Evolutionary conservation across 2,329 filamentous ascomycete species (phyloP).

Genomic region (Colletotrichum sp.): DNA sequence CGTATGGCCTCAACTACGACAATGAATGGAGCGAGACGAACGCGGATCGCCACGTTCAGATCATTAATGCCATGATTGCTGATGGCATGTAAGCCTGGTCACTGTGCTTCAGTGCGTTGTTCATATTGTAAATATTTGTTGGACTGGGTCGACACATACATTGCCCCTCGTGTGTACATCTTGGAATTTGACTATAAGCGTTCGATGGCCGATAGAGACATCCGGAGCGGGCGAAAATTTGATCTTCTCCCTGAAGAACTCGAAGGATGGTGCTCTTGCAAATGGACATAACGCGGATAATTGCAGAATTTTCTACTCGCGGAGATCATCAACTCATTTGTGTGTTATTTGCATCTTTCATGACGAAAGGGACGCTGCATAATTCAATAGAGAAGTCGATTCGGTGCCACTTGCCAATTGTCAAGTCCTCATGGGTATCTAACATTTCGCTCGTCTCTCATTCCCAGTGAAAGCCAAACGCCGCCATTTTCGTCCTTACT

Average conservation of each 20-base stretch:
- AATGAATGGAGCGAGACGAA: conserved; percentile 50
- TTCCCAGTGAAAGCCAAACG: neutral
- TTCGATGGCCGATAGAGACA: neutral
- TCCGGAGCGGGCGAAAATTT: neutral
- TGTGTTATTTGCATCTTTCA: neutral
- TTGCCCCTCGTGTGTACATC: neutral
- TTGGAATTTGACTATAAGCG: neutral
- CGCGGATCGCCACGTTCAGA: conserved; percentile 44
- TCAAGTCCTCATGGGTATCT: neutral
- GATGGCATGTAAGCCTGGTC: conserved; percentile 34
- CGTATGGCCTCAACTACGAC: conserved; percentile 48
- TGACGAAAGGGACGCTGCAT: neutral
- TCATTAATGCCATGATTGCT: conserved; percentile 49
- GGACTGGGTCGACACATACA: neutral
- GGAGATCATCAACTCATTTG: neutral
- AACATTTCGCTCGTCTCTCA: neutral
- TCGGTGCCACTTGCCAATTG: neutral
- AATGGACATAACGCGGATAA: neutral
- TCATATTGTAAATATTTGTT: neutral
- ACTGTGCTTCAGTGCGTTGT: neutral
- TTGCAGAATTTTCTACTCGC: neutral
- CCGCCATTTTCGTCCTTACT: neutral
- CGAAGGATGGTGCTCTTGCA: neutral
- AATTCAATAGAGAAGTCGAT: neutral
- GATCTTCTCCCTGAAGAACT: too few relatives aligned